Base-by-base conservation (phyloP, 306 rosid species). In the Cucurbita argyrosperma region DNA sequence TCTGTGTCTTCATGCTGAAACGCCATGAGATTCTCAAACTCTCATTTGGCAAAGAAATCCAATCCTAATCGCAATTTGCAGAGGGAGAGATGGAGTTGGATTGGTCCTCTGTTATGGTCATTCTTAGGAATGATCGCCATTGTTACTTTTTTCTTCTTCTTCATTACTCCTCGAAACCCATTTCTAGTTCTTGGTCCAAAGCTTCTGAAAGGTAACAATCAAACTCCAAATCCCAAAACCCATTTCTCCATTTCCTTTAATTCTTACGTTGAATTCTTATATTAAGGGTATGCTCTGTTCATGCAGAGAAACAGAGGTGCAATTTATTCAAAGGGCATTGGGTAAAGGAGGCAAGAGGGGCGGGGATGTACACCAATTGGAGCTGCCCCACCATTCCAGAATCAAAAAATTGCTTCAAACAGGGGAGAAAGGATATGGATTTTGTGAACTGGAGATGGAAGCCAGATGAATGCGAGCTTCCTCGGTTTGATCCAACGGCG, bases 381-480 rank as follows among this genome's bases (percentile, higher is more conserved):
- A 91, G 96, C 70, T 94, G 99, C 77, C 26, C 46, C 0, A 77
- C 86, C 9, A 94, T 94, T 58, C 97, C 97, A 0, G 91, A 89
- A 0, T 83, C 91, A 9, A 89, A 91, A 79, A 88, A 94, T 68
- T 94, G 99, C 74, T 91, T 94, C 79, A 85, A 77, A 43, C 76
- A 91, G 1, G 99, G 99, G 6, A 88, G 99, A 74, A 54, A 3
- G 56, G 95, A 94, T 68, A 63, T 0, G 39, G 91, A 81, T 80
- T 94, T 88, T 63, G 86, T 94, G n/a, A 84, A 88, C 49, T 94
- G 99, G 99, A 88, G 79, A 88, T 91, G 99, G 97, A 91, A 85
- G 76, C 97, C 97, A 2, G 59, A 89, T 0, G 45, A 85, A 6
- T 91, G 99, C 9, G 88, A 91, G 4, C 88, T 94, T 8, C 92